These are phyloP conservation scores for Aspergillus wentii DNA, from an alignment of 495 filamentous ascomycete genomes.

Conservation along the genomic window DNA sequence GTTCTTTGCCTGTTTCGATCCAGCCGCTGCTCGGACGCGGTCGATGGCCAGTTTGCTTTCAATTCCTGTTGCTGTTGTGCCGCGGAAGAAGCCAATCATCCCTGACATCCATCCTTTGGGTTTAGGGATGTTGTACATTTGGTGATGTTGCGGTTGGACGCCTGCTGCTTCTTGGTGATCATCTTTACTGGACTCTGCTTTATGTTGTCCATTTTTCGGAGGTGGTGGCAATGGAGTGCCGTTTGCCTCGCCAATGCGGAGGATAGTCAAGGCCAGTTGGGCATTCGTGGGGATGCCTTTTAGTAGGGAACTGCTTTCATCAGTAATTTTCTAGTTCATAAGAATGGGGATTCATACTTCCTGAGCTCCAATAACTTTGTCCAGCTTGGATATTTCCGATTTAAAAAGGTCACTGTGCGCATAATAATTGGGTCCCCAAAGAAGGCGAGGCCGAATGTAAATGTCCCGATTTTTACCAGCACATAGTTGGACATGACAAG, in stretches of 20 bases:
- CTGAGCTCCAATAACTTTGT: slow-evolving; percentile 65
- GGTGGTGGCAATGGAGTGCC: slow-evolving; percentile 75
- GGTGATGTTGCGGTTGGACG: slow-evolving; percentile 12
- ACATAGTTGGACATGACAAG: slow-evolving; percentile 62
- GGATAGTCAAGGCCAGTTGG: slow-evolving; percentile 76
- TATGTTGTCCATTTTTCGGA: too few species aligned
- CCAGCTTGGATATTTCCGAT: slow-evolving; percentile 68
- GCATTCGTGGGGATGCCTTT: slow-evolving; percentile 84
- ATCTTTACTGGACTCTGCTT: too few species aligned
- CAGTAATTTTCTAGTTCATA: slow-evolving; percentile 6
- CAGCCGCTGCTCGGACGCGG: slow-evolving; percentile 59
- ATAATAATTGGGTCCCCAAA: slow-evolving; percentile 75
- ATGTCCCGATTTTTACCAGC: slow-evolving; percentile 60
- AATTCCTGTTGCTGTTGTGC: slow-evolving; percentile 61
- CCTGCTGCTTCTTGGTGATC: slow-evolving; percentile 32
- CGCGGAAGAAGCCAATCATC: slow-evolving; percentile 64
- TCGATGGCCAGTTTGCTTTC: slow-evolving; percentile 67
- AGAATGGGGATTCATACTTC: slow-evolving; percentile 39
- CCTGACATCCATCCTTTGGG: slow-evolving; percentile 45
- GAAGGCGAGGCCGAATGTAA: slow-evolving; percentile 65
- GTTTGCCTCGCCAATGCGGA: slow-evolving; percentile 79
- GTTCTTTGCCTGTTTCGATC: slow-evolving; percentile 62
- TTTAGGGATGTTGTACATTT: slow-evolving; percentile 18
- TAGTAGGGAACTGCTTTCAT: slow-evolving; percentile 55
- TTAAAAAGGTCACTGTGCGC: slow-evolving; percentile 56